Base-by-base conservation (phyloP, 1,284 basidiomycete genomes). In the Ceratobasidium sp. region DNA sequence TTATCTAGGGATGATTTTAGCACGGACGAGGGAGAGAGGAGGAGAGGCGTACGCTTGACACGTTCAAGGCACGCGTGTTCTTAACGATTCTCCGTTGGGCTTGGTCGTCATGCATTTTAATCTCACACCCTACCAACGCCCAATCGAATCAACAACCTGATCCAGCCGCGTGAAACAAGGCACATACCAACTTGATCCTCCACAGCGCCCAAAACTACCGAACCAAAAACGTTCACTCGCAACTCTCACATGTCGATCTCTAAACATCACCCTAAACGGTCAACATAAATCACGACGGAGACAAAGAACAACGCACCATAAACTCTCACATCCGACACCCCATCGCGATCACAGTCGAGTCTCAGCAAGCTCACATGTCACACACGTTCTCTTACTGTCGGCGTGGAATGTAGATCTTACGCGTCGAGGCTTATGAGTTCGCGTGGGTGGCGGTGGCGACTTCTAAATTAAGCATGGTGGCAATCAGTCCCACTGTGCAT, bases 261-360 rank as follows among this genome's bases (percentile, higher is more conserved):
- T 50, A 23, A 26, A 2, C 10, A 26, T 3, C n/a, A 21, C 45
- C 45, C 9, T 46, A 46, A 46, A 46, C 4, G 45, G 45, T 46
- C 9, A 46, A 21, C n/a, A 21, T 46, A 21, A 46, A 46, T 4
- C 32, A 8, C n/a, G 14, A 26, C 43, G 16, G 6, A 21, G 43
- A 30, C 45, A 55, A 9, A 21, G 62, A 26, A 65, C 32, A 65
- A 61, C 18, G 36, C 36, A 46, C 65, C 43, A 69, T 41, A 23
- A 16, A 70, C 30, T 58, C 53, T 58, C 52, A 48, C 45, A 43
- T 14, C 53, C 34, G 16, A 21, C 2, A 32, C 8, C 48, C 6
- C 26, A 52, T n/a, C 28, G 14, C 1, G 36, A 39, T 39, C 36
- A 39, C 36, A 39, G 36, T 39, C 36, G 18, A 30, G 57, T 59